These are phyloP conservation scores for Mychonastes homosphaera DNA, from an alignment of 139 green algal genomes.

Conservation along the genomic window DNA sequence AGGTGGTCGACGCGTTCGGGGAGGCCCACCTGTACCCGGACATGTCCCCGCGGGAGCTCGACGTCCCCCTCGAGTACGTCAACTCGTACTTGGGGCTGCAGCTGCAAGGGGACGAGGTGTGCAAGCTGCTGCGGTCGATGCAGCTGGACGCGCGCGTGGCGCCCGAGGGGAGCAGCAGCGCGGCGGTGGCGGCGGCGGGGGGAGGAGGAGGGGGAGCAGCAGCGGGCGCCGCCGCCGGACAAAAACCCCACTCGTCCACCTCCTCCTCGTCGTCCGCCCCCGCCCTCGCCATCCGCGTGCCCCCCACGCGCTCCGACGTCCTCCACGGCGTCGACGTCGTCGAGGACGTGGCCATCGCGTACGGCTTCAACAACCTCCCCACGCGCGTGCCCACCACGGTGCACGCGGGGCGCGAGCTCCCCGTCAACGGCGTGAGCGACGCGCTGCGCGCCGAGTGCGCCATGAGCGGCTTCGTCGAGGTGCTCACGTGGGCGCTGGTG, in stretches of 20 bases:
- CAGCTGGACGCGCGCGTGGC: conserved; percentile 47
- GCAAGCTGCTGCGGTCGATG: conserved; percentile 73
- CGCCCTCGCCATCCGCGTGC: conserved; percentile 38
- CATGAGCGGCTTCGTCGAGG: conserved; percentile 72
- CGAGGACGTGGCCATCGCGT: conserved; percentile 97
- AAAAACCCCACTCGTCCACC: not conserved
- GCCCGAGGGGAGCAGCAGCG: too few species aligned
- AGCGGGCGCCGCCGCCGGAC: too few species aligned
- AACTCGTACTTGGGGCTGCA: conserved; percentile 68
- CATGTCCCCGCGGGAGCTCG: conserved; percentile 44
- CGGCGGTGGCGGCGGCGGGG: not conserved
- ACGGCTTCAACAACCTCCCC: conserved; percentile 95
- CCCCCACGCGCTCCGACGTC: conserved; percentile 83
- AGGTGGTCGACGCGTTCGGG: conserved; percentile 76
- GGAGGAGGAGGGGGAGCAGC: conserved; percentile 5
- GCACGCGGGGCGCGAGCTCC: conserved; percentile 72
- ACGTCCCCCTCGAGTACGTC: conserved; percentile 66
- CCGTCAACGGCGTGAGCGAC: conserved; percentile 85
- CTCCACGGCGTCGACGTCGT: conserved; percentile 92
- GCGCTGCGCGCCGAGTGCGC: conserved; percentile 76
- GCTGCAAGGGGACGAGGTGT: conserved; percentile 40
- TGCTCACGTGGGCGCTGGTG: conserved; percentile 72
- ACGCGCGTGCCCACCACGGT: conserved; percentile 46
- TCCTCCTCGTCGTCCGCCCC: too few species aligned
- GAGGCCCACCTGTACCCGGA: conserved; percentile 65